Percentiles rank a stretch among this genome's conserved stretches.
These are phyloP conservation scores for Rhytidhysteron rufulum DNA, from an alignment of 2,329 filamentous ascomycete genomes.

Conservation along the genomic window DNA sequence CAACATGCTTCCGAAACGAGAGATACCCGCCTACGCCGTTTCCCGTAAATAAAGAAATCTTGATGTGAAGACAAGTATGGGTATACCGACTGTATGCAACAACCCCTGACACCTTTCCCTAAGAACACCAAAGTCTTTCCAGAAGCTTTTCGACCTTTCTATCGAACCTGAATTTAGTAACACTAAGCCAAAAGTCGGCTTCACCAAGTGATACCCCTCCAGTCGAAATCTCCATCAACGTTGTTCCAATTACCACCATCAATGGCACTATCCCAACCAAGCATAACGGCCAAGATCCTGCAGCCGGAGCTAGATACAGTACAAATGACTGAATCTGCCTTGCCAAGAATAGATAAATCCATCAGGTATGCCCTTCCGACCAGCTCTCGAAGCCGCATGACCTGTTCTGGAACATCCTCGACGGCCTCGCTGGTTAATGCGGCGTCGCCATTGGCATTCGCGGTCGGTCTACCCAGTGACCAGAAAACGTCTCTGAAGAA, in stretches of 20 bases:
- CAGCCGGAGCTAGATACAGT: constrained; percentile 67
- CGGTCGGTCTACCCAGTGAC: constrained; percentile 57
- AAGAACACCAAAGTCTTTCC: neutral
- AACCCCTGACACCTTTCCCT: neutral
- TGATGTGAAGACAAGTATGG: neutral
- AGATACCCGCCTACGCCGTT: neutral
- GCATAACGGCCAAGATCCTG: constrained; percentile 74
- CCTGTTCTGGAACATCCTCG: constrained; percentile 36
- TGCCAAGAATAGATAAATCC: constrained; percentile 70
- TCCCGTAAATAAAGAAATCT: neutral
- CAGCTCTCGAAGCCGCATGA: constrained; percentile 66
- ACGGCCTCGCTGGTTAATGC: constrained; percentile 19
- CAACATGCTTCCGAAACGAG: too few relatives aligned
- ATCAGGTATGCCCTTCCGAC: constrained; percentile 78
- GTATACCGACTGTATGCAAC: neutral
- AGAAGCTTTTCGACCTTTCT: neutral
- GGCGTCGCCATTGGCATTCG: constrained; percentile 17
- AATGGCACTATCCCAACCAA: constrained; percentile 66
- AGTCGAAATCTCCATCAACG: constrained; percentile 47
- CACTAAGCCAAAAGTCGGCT: neutral
- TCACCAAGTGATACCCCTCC: constrained; percentile 35
- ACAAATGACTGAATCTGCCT: constrained; percentile 69
- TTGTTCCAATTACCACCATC: constrained; percentile 65
- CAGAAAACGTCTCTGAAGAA: constrained; percentile 82
- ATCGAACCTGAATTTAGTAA: neutral